Percentiles rank a stretch among this genome's conserved stretches.
Conservation (phyloP, 441 rosid genomes). For the Gossypium trilobum region DNA sequence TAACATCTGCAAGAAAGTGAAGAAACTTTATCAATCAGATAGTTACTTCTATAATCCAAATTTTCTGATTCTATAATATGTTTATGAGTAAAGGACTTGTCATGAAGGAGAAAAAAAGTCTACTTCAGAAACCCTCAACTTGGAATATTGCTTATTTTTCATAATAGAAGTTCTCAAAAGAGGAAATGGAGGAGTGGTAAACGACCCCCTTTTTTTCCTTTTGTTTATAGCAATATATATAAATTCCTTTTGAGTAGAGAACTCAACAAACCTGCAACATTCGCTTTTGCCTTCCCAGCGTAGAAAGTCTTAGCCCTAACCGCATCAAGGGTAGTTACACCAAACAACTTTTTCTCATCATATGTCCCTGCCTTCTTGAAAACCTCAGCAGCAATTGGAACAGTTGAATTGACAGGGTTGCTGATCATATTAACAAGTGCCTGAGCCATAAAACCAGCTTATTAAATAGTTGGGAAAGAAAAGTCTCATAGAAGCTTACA, state of each 20-base stretch:
- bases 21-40: not conserved
- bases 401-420: conserved; percentile 95
- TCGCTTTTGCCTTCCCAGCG: conserved; percentile 73
- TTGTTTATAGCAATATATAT: not conserved
- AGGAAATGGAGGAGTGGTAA: not conserved
- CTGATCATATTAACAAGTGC: conserved; percentile 88
- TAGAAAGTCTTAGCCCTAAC: conserved; percentile 93
- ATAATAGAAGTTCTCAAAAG: not conserved
- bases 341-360: conserved; percentile 66
- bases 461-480: not conserved
- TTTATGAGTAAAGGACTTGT: not conserved
- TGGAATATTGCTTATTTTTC: not conserved
- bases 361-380: conserved; percentile 94
- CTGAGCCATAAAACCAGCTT: conserved; percentile 27
- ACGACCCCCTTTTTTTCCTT: not conserved
- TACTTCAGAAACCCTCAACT: not conserved
- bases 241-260: not conserved
- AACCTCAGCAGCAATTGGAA: conserved; percentile 88
- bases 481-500: not conserved
- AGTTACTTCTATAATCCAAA: not conserved
- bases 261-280: conserved; percentile 54
- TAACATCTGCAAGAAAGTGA: conserved; percentile 46
- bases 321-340: conserved; percentile 91
- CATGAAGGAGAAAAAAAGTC: not conserved
- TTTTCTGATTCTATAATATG: not conserved